Percentiles rank a stretch among this genome's conserved stretches.
Evolutionary conservation across 768 basidiomycete species (phyloP).

Genomic region (Collybiopsis luxurians): DNA sequence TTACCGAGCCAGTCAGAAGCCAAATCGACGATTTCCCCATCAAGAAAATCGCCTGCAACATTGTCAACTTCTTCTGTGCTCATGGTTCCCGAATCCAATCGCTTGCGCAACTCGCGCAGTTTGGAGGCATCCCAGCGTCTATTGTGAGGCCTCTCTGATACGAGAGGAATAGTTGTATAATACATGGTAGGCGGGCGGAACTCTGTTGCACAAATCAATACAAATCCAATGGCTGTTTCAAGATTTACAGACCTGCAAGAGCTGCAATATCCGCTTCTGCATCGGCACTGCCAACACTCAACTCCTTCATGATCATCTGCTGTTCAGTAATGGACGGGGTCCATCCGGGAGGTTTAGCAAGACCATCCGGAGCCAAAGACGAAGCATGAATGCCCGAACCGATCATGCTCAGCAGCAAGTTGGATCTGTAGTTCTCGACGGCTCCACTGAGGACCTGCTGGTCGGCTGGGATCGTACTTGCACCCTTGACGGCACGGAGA

Average conservation of each 20-base stretch:
- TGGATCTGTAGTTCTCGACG: constrained; percentile 94
- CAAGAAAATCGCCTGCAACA: constrained; percentile 86
- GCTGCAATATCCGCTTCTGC: constrained; percentile 84
- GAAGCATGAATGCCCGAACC: constrained; percentile 66
- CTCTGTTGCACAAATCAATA: constrained; percentile 48
- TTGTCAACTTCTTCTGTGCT: constrained; percentile 84
- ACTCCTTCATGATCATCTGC: constrained; percentile 95
- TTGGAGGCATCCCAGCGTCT: constrained; percentile 93
- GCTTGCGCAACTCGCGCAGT: constrained; percentile 90
- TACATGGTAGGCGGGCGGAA: constrained; percentile 94
- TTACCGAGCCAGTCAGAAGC: constrained; percentile 99
- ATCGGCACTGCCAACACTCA: constrained; percentile 72
- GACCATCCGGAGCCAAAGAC: constrained; percentile 52
- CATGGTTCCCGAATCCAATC: constrained; percentile 88
- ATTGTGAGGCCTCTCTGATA: constrained; percentile 80
- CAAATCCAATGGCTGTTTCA: background rate
- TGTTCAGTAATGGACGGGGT: constrained; percentile 82
- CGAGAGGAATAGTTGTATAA: constrained; percentile 91
- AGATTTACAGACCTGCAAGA: constrained; percentile 66
- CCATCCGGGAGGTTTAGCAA: constrained; percentile 65
- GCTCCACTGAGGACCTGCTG: constrained; percentile 90
- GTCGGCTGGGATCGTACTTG: constrained; percentile 86
- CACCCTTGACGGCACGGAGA: constrained; percentile 86
- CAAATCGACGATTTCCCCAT: constrained; percentile 92
- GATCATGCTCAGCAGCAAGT: constrained; percentile 87